Evolutionary conservation across 371 early-diverging fungal genomes (phyloP), one percentile per base, ranked within the genome.

Genomic region (Mucor indicus): DNA sequence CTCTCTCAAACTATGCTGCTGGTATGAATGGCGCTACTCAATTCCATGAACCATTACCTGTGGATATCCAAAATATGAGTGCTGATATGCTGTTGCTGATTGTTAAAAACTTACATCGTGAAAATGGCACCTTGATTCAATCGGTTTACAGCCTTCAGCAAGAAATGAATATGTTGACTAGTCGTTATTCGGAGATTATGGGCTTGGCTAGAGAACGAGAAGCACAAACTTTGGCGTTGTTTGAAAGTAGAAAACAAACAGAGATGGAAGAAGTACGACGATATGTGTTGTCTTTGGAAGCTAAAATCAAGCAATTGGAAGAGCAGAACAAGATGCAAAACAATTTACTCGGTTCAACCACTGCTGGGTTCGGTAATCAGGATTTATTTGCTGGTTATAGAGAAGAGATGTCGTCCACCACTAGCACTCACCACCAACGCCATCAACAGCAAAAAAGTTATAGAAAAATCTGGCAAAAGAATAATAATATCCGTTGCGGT

Each of bases 241-340:
- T 70, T 50, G 77, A 79, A 54, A 48, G 64, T 8, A 66, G 72
- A 22, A 79, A 74, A 44, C 63, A 77, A 21, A 67, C 65, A 3
- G 81, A 81, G 47, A 70, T 79, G 65, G 81, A 81, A 27, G 77
- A 81, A 39, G 55, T 63, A 0, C 57, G 67, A 36, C 51, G 73
- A 10, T 77, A 79, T 47, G 53, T 56, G 0, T 31, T 55, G 21
- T 42, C 46, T 20, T 27, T 62, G n/a, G 62, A 62, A 38, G 42
- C 53, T 11, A 44, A 43, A 21, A 10, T 62, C n/a, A 49, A 53
- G 25, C 48, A 50, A 38, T 15, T 57, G 13, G 57, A 57, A 42
- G 50, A n/a, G n/a, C n/a, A n/a, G n/a, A n/a, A n/a, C n/a, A n/a
- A n/a, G n/a, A n/a, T n/a, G n/a, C n/a, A n/a, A n/a, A n/a, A n/a